Base-by-base conservation (phyloP, 208 protist genomes). In the Tritrichomonas foetus region DNA sequence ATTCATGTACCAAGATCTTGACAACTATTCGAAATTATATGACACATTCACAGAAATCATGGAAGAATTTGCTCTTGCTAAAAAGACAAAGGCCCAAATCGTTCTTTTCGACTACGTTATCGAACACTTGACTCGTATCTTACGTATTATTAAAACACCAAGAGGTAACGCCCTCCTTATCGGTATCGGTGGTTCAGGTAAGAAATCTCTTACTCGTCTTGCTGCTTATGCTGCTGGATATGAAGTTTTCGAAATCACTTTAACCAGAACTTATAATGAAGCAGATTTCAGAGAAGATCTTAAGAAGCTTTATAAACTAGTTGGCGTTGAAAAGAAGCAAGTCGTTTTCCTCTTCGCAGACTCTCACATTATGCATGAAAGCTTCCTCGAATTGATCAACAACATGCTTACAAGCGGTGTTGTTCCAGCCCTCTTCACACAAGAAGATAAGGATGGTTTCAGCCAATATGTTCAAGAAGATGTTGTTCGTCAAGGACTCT, bases 21-120 rank as follows among this genome's bases (percentile, higher is more conserved):
- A 89, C 20, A 94, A 97, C 33, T 97, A 97, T 78, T 97, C 97
- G 75, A 74, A 14, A 36, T 95, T 97, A 36, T 96, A 96, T 11
- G 96, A 96, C 16, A 41, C 96, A 14, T 95, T 99, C n/a, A 97
- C 98, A 57, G 97, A 98, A 93, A 93, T 95, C 53, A 96, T 99
- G 47, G 96, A 98, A 94, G 96, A 98, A 39, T 98, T 99, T 95
- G 98, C 99, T 94, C 98, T 98, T 95, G 93, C 96, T 3, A 66
- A 64, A 61, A 97, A 96, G 0, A 97, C 97, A 94, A 97, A 96
- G 94, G 98, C 99, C 95, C 97, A 98, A 95, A 96, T 99, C 0
- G 98, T 99, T 66, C 98, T 99, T 96, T 99, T 99, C 95, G 97
- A 99, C 94, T 98, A 99, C 96, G 98, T 98, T 13, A 94, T 99